Percentiles rank a stretch among this genome's conserved stretches.
Conservation (phyloP, 768 basidiomycete genomes). For the Russula brevipes region DNA sequence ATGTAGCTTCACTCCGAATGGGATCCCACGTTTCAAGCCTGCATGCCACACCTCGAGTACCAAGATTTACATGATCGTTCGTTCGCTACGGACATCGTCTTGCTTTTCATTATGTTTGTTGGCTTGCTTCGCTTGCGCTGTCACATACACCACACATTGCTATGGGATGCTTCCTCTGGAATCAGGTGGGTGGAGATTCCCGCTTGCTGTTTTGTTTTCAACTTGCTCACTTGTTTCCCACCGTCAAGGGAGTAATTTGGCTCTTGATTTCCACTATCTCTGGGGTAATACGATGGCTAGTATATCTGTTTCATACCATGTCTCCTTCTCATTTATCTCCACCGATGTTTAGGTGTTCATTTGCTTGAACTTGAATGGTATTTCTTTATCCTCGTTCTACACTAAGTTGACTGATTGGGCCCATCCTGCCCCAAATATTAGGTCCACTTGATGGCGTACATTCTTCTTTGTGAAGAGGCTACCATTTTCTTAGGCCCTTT, state of each 20-base stretch:
- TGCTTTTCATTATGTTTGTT: not conserved
- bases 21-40: not conserved
- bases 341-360: not conserved
- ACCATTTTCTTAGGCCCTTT: too few relatives aligned
- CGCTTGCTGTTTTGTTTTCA: too few relatives aligned
- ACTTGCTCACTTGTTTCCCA: not conserved
- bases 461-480: too few relatives aligned
- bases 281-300: not conserved
- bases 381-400: too few relatives aligned
- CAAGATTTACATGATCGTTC: not conserved
- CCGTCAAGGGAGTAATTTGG: not conserved
- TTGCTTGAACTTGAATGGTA: not conserved
- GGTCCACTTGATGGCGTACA: too few relatives aligned
- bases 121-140: not conserved
- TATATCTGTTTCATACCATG: not conserved
- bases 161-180: not conserved
- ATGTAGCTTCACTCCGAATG: too few relatives aligned
- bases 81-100: not conserved
- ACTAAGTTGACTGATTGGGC: too few relatives aligned
- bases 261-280: not conserved
- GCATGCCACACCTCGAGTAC: too few relatives aligned
- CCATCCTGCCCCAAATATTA: too few relatives aligned
- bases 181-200: not conserved
- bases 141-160: not conserved
- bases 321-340: not conserved